These are phyloP conservation scores for Striga asiatica DNA, from an alignment of 257 asterid genomes.

Conservation along the genomic window DNA sequence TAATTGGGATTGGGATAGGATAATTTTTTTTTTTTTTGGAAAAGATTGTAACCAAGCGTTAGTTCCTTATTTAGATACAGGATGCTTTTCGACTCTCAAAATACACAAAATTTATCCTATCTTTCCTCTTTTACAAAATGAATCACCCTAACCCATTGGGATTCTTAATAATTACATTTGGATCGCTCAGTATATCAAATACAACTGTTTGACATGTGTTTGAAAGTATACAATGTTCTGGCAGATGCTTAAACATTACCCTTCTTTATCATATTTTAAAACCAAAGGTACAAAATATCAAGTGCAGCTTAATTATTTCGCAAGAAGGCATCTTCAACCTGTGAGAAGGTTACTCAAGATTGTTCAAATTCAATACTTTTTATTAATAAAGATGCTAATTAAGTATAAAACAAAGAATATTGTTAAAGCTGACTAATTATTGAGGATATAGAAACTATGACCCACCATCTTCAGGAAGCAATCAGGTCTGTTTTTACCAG, in stretches of 20 bases:
- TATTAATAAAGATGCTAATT: slow-evolving; percentile 12
- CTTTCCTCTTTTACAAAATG: too few relatives aligned
- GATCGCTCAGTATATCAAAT: too few relatives aligned
- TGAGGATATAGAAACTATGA: background rate
- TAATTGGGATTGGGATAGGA: too few relatives aligned
- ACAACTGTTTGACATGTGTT: too few relatives aligned
- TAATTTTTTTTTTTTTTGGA: too few relatives aligned
- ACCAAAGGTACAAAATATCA: background rate
- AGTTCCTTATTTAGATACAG: too few relatives aligned
- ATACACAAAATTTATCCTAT: too few relatives aligned
- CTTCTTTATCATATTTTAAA: background rate
- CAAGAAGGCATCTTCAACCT: background rate
- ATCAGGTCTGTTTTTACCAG: slow-evolving; percentile 53
- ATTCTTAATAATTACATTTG: background rate
- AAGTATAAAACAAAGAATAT: background rate
- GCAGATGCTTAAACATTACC: background rate
- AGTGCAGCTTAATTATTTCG: background rate
- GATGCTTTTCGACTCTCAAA: too few relatives aligned
- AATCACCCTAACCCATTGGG: background rate
- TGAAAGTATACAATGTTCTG: background rate
- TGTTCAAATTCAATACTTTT: background rate
- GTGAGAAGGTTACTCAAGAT: background rate
- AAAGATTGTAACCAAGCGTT: too few relatives aligned
- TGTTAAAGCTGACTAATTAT: background rate
- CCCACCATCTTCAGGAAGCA: slow-evolving; percentile 85